Conservation (phyloP, 2,329 filamentous ascomycete species). For the Cladosporium sp. region DNA sequence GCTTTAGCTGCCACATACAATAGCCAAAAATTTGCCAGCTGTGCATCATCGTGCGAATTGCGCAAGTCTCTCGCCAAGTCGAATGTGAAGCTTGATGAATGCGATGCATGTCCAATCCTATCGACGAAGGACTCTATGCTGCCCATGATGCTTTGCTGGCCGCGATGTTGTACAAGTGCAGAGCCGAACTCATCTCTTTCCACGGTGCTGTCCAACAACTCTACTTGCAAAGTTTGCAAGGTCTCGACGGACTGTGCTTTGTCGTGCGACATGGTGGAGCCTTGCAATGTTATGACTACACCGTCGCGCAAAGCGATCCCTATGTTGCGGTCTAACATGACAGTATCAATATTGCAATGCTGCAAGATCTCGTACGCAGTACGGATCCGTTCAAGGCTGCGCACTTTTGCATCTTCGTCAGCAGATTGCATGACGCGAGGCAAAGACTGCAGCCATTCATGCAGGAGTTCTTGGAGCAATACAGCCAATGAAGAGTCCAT, state of each 20-base stretch:
- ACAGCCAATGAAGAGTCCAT: slow-evolving; percentile 65
- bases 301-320: slow-evolving; percentile 73
- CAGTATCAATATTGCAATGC: slow-evolving; percentile 64
- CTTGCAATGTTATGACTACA: slow-evolving; percentile 55
- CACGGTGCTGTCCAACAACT: slow-evolving; percentile 11
- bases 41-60: slow-evolving; percentile 58
- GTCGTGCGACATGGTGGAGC: slow-evolving; percentile 22
- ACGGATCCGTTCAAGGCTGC: slow-evolving; percentile 73
- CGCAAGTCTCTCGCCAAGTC: slow-evolving; percentile 67
- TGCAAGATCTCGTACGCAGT: slow-evolving; percentile 69
- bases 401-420: slow-evolving; percentile 76
- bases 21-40: slow-evolving; percentile 78
- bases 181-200: slow-evolving; percentile 27
- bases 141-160: slow-evolving; percentile 32
- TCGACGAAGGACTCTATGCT: slow-evolving; percentile 40
- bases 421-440: slow-evolving; percentile 80
- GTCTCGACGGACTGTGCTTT: slow-evolving; percentile 21
- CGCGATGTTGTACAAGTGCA: slow-evolving; percentile 33
- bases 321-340: slow-evolving; percentile 67
- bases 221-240: slow-evolving; percentile 29
- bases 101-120: slow-evolving; percentile 29
- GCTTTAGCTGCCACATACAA: slow-evolving; percentile 70
- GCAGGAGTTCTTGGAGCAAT: slow-evolving; percentile 68
- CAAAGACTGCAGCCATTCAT: slow-evolving; percentile 79
- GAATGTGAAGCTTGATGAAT: slow-evolving; percentile 51